A percentile compares a stretch with the other conserved stretches of the same genome.
Conservation (phyloP, 768 basidiomycete species). For the Pleurotus pulmonarius region DNA sequence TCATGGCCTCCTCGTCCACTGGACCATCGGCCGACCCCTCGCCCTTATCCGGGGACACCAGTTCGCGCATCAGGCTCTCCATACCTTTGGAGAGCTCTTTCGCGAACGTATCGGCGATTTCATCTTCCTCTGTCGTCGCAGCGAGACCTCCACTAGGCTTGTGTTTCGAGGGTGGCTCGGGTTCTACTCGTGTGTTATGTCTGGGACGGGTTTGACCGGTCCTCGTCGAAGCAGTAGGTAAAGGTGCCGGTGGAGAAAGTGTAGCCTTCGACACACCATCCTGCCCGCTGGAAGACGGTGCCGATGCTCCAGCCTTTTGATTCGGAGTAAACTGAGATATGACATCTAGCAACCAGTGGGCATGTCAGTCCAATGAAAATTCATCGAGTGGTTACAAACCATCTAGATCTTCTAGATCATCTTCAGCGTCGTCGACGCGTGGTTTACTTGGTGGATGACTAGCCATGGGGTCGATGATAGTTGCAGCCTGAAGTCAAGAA, state of each 20-base stretch:
- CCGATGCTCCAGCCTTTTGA: conserved; percentile 3
- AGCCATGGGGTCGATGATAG: not conserved
- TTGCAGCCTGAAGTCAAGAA: too few relatives aligned
- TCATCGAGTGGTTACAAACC: conserved; percentile 22
- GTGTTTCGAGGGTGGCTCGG: conserved; percentile 20
- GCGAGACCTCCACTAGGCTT: not conserved
- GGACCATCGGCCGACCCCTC: conserved; percentile 20
- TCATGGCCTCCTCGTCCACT: conserved; percentile 36
- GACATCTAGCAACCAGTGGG: conserved; percentile 31
- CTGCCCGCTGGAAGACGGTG: conserved; percentile 12
- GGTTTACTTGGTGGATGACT: conserved; percentile 3
- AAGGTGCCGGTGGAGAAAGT: conserved; percentile 26
- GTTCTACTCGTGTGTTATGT: conserved; percentile 46
- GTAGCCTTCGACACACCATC: not conserved
- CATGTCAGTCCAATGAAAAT: conserved; percentile 4
- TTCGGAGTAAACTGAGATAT: conserved; percentile 38
- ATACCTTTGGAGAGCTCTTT: conserved; percentile 45
- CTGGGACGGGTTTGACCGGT: conserved; percentile 33
- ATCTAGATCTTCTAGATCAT: conserved; percentile 71
- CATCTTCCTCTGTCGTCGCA: conserved; percentile 26
- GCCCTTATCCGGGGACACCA: conserved; percentile 28
- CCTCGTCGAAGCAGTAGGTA: conserved; percentile 24
- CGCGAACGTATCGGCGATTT: conserved; percentile 40
- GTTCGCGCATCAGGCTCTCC: conserved; percentile 46
- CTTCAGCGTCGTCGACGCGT: conserved; percentile 27